Base-by-base conservation (phyloP, 2,329 filamentous ascomycete species). In the Penicillium sp. region DNA sequence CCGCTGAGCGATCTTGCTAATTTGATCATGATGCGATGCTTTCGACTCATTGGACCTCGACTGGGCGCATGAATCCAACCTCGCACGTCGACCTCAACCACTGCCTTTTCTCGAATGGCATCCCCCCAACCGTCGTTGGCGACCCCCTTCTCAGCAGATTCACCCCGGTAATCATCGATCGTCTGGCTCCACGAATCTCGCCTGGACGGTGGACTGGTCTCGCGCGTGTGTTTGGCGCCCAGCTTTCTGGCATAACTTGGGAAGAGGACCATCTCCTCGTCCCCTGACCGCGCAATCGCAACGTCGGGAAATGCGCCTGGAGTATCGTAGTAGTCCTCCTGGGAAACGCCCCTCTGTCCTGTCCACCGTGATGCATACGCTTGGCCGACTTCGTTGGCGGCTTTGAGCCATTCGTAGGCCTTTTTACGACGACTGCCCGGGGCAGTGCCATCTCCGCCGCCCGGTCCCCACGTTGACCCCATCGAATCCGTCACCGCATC, bases 1-100 rank as follows among this genome's bases (percentile, higher is more conserved):
- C 93, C 93, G 58, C 90, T 95, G 37, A 98, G 73, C 60, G 93
- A 86, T 45, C 90, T 80, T 11, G 91, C 91, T 25, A 97, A 76
- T 0, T 90, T 88, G 46, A 98, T 82, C 60, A 96, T 76, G 51
- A 97, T 76, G 34, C 93, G 81, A 61, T 96, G 94, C 61, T 89
- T 89, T 57, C 90, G 80, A 26, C 82, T 91, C 79, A 96, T 83
- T 4, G 88, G 90, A 0, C 89, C 90, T 56, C 78, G 79, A 61
- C 91, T 88, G 13, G 91, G 91, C 35, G 83, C 82, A 67, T 95
- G 98, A 44, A 97, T 81, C 93, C 94, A 98, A 11, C 93, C 93
- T 57, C 91, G 80, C 25, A 98, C 88, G 66, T 98, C 91, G 5
- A 97, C 88, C 63, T 97, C 91, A 1, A 96, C 87, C 4, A 96